Evolutionary conservation across 495 filamentous ascomycete species (phyloP).

Genomic region (Letharia lupina): DNA sequence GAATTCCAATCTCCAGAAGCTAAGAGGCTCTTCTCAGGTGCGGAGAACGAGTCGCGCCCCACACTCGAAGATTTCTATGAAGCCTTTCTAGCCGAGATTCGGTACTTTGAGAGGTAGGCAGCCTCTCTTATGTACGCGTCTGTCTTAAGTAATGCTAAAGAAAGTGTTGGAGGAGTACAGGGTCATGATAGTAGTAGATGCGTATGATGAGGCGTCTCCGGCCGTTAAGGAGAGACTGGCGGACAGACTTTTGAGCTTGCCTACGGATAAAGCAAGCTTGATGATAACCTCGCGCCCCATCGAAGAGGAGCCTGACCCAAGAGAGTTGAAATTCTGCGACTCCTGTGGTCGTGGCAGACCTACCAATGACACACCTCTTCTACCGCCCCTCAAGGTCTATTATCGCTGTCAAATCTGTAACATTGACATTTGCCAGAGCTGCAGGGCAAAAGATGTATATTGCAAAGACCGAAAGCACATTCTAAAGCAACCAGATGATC

Average conservation of each 20-base stretch:
- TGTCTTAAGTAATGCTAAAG: neutral
- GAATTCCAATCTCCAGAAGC: conserved; percentile 14
- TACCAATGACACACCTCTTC: neutral
- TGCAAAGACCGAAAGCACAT: neutral
- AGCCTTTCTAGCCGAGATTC: conserved; percentile 16
- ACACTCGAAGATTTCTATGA: conserved; percentile 8
- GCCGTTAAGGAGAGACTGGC: neutral
- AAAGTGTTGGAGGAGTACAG: neutral
- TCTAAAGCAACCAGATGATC: neutral
- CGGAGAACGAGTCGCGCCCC: conserved; percentile 16
- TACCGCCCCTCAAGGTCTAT: conserved; percentile 6
- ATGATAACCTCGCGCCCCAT: conserved; percentile 17
- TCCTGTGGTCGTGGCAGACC: neutral
- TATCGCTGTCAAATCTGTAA: conserved; percentile 2
- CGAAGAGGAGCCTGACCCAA: neutral
- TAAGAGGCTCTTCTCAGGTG: conserved; percentile 17
- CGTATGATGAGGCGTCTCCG: conserved; percentile 16
- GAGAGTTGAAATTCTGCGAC: neutral
- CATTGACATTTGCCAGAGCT: neutral
- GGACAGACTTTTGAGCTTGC: neutral
- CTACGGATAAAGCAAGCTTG: conserved; percentile 10
- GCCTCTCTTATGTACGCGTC: too few species aligned
- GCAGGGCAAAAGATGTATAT: neutral
- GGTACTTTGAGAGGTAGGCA: conserved; percentile 15
- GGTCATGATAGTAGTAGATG: conserved; percentile 20